Evolutionary conservation across 2,329 filamentous ascomycete genomes (phyloP).

Genomic region (Aspergillus sp.): DNA sequence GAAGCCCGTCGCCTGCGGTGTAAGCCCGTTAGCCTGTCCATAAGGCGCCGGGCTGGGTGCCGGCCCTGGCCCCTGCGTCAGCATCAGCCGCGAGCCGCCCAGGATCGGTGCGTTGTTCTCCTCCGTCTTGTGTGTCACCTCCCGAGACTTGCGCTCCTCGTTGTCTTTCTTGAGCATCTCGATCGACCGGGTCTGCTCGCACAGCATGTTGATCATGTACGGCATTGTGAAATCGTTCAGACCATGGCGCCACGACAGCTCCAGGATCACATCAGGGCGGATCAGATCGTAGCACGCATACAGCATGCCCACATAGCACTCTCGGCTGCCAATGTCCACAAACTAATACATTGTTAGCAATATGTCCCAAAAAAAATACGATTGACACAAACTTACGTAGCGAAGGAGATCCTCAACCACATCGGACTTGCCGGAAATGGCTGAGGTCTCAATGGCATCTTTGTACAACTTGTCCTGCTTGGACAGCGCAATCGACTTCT

Average conservation of each 20-base stretch:
- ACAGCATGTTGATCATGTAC: conserved; percentile 98
- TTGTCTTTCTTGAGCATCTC: conserved; percentile 88
- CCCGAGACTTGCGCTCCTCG: conserved; percentile 75
- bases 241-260: conserved; percentile 94
- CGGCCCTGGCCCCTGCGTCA: conserved; percentile 77
- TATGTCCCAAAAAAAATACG: background rate
- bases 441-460: conserved; percentile 96
- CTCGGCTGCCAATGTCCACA: conserved; percentile 96
- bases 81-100: conserved; percentile 83
- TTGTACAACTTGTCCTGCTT: conserved; percentile 99
- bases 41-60: conserved; percentile 61
- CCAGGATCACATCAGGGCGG: conserved; percentile 84
- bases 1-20: conserved; percentile 81
- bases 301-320: conserved; percentile 99
- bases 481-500: conserved; percentile 94
- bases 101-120: conserved; percentile 94
- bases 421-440: conserved; percentile 82
- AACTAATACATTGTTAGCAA: conserved; percentile 60
- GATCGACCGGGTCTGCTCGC: conserved; percentile 84
- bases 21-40: conserved; percentile 79
- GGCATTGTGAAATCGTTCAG: conserved; percentile 98
- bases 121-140: conserved; percentile 74
- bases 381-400: conserved; percentile 68
- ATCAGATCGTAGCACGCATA: conserved; percentile 98
- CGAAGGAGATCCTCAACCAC: conserved; percentile 93